Conservation (phyloP, 148 eudicot genomes). For the Selenicereus undatus region DNA sequence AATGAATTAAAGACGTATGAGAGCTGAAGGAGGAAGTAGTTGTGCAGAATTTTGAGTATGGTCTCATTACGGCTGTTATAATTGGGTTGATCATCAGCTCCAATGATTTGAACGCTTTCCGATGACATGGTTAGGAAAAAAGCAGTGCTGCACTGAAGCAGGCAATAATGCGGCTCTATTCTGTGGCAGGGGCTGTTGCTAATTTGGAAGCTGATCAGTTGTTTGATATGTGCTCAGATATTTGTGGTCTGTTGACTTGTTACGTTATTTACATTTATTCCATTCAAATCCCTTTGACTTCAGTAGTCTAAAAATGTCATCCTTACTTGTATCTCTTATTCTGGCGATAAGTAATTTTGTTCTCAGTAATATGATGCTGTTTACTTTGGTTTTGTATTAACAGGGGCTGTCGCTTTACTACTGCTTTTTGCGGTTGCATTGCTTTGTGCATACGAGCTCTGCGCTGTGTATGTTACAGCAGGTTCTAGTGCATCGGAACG, state of each 20-base stretch:
- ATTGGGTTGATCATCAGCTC: background rate
- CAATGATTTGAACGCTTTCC: background rate
- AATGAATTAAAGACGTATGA: background rate
- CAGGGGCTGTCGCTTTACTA: conserved; percentile 97
- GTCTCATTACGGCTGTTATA: too few relatives aligned
- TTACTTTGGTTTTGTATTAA: conserved; percentile 12
- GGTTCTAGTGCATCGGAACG: conserved; percentile 73
- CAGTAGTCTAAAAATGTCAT: background rate
- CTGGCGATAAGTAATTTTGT: background rate
- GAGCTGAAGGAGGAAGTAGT: background rate
- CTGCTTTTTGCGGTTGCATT: conserved; percentile 89
- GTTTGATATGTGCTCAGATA: background rate
- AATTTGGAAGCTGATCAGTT: background rate
- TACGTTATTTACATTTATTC: background rate
- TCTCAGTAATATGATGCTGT: conserved; percentile 1
- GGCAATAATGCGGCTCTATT: background rate
- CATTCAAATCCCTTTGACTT: background rate
- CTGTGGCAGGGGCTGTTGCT: background rate
- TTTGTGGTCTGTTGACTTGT: background rate
- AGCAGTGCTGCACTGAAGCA: background rate
- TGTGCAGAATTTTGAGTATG: background rate
- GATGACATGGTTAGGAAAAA: background rate
- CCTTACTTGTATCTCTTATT: background rate
- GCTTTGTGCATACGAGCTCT: conserved; percentile 93
- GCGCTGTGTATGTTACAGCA: conserved; percentile 96